These are phyloP conservation scores for Globisporangium splendens DNA, from an alignment of 352 stramenopile genomes.

Conservation along the genomic window DNA sequence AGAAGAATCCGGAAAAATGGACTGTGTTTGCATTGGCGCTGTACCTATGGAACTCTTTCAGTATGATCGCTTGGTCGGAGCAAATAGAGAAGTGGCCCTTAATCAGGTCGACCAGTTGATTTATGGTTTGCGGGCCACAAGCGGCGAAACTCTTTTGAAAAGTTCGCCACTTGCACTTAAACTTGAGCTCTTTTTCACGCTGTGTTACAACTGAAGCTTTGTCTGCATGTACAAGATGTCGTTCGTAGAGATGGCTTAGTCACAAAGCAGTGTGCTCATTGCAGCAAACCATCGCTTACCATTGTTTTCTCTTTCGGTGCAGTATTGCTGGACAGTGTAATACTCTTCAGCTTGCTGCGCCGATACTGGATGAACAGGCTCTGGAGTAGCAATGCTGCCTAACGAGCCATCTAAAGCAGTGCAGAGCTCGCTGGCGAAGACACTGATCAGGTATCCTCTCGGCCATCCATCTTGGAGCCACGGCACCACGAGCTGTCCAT, in stretches of 20 bases:
- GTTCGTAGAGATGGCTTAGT: background rate
- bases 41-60: constrained; percentile 43
- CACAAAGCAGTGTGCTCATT: background rate
- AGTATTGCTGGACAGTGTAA: constrained; percentile 31
- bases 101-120: constrained; percentile 32
- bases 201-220: constrained; percentile 2
- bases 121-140: constrained; percentile 20
- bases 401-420: constrained; percentile 19
- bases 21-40: background rate
- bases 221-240: constrained; percentile 11
- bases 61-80: constrained; percentile 16
- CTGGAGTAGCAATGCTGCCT: constrained; percentile 2
- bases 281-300: constrained; percentile 1
- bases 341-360: constrained; percentile 10
- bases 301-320: constrained; percentile 8
- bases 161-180: constrained; percentile 69
- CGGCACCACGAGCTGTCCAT: constrained; percentile 36
- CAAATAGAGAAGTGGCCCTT: constrained; percentile 36
- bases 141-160: constrained; percentile 41
- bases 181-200: constrained; percentile 22
- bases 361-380: constrained; percentile 18
- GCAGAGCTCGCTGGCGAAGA: constrained; percentile 54
- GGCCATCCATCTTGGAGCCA: constrained; percentile 61
- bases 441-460: constrained; percentile 37
- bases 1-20: background rate